A percentile compares a stretch with the other conserved stretches of the same genome.
These are phyloP conservation scores for Sclerotiophoma versabilis DNA, from an alignment of 2,329 filamentous ascomycete genomes.

Conservation along the genomic window DNA sequence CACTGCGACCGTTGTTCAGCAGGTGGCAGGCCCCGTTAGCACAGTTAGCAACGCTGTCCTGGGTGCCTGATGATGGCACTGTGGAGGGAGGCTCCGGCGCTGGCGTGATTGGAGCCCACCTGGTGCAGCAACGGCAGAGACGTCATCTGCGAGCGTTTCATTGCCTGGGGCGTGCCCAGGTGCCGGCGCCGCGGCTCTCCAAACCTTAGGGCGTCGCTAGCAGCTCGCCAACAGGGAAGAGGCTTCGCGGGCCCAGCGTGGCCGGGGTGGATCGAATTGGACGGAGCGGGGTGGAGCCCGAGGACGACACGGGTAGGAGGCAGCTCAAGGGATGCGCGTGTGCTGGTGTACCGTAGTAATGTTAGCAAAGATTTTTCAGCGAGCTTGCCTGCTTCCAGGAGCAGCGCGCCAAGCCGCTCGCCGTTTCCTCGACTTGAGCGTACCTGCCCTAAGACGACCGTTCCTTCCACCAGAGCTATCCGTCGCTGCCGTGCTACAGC, in stretches of 20 bases:
- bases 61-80: slow-evolving; percentile 24
- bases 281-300: slow-evolving; percentile 25
- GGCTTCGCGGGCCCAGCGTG: slow-evolving; percentile 11
- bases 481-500: slow-evolving; percentile 17
- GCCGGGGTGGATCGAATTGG: slow-evolving; percentile 18
- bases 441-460: slow-evolving; percentile 24
- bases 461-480: slow-evolving; percentile 18
- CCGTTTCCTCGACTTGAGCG: slow-evolving; percentile 21
- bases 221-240: slow-evolving; percentile 22
- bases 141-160: slow-evolving; percentile 31
- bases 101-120: slow-evolving; percentile 22
- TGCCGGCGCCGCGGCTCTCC: slow-evolving; percentile 20
- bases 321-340: slow-evolving; percentile 15
- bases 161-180: slow-evolving; percentile 14
- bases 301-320: slow-evolving; percentile 18
- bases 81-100: slow-evolving; percentile 15
- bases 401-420: slow-evolving; percentile 23
- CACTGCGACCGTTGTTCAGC: slow-evolving; percentile 11
- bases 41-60: slow-evolving; percentile 7
- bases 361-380: slow-evolving; percentile 21
- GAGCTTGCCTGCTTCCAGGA: slow-evolving; percentile 20
- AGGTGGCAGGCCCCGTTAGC: slow-evolving; percentile 10
- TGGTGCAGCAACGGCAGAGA: slow-evolving; percentile 22
- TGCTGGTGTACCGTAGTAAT: slow-evolving; percentile 15
- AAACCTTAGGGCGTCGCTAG: slow-evolving; percentile 21